These are phyloP conservation scores for Phytophthora pistaciae DNA, from an alignment of 352 stramenopile species.

Conservation along the genomic window DNA sequence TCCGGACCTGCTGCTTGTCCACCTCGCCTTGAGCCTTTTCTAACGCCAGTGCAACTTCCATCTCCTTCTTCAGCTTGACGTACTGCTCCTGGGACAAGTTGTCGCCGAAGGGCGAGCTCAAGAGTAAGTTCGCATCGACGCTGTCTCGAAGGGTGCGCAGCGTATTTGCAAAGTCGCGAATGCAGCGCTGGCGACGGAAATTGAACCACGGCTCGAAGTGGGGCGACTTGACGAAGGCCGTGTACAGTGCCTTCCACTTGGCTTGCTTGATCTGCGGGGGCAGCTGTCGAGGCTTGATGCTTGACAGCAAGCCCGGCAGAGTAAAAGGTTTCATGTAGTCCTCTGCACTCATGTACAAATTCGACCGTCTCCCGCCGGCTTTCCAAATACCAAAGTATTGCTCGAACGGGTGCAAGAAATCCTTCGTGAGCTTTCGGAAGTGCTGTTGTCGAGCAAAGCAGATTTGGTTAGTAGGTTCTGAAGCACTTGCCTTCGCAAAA, in stretches of 20 bases:
- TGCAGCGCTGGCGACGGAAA: slow-evolving; percentile 72
- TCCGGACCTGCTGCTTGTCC: slow-evolving; percentile 52
- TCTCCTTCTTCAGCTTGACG: slow-evolving; percentile 52
- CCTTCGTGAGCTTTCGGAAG: slow-evolving; percentile 86
- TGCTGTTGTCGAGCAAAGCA: slow-evolving; percentile 55
- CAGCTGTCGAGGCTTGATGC: slow-evolving; percentile 63
- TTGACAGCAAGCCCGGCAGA: slow-evolving; percentile 59
- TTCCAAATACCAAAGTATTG: slow-evolving; percentile 90
- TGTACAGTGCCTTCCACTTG: slow-evolving; percentile 82
- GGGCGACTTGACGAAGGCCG: slow-evolving; percentile 69
- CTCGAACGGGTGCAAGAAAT: slow-evolving; percentile 90
- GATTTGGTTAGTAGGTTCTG: slow-evolving; percentile 3
- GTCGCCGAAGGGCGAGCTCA: slow-evolving; percentile 54
- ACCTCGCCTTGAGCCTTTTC: slow-evolving; percentile 46
- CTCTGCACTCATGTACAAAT: slow-evolving; percentile 75
- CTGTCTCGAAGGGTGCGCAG: slow-evolving; percentile 61
- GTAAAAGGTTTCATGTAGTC: slow-evolving; percentile 84
- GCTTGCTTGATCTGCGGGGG: slow-evolving; percentile 65
- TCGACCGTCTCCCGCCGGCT: slow-evolving; percentile 55
- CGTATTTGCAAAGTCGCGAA: slow-evolving; percentile 71
- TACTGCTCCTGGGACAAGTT: slow-evolving; percentile 59
- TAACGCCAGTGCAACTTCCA: slow-evolving; percentile 48
- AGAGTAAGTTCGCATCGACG: slow-evolving; percentile 43
- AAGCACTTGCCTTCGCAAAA: not conserved
- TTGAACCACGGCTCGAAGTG: slow-evolving; percentile 85